Base-by-base conservation (phyloP, 495 filamentous ascomycete species). In the Friedmanniomyces simplex region DNA sequence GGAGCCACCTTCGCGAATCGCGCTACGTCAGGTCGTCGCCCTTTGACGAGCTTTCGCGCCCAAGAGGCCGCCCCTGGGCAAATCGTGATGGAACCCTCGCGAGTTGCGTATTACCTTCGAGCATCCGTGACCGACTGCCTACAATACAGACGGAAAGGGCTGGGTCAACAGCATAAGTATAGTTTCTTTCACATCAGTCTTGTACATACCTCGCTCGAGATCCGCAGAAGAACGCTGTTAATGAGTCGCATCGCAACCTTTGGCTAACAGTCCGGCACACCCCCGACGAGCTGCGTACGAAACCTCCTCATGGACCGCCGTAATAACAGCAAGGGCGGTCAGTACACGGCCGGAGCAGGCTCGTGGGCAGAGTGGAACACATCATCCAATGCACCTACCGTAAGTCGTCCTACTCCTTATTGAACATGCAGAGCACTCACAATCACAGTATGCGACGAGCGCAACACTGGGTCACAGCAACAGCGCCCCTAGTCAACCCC, bases 401-500 rank as follows among this genome's bases (percentile, higher is more conserved):
- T 32, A 32, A 32, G 28, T 32, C 28, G 28, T 32, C 62, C 4
- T 32, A 32, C 4, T 10, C 28, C 4, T 32, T 10, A 32, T 10
- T 10, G 28, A 10, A 32, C 28, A 32, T 10, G 4, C 28, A 32
- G 28, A 32, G 28, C 10, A 10, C 28, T 32, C 10, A 32, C 28
- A 32, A 10, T 32, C 4, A 10, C 28, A 32, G 28, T 10, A 32
- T 32, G 4, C 10, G 4, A 32, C 28, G 28, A 32, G 28, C 28
- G 28, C 67, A 12, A 55, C 66, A 20, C 36, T 69, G 14, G 32
- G 66, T 18, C 50, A 59, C 25, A 57, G 63, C 24, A 50, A 67
- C 3, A 65, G 66, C 8, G 66, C 28, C 28, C 3, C 28, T 32
- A 32, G 28, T 32, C 28, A 32, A 10, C 10, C 28, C 28, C 3